A percentile compares a stretch with the other conserved stretches of the same genome.
phyloP scores from a whole-genome alignment of 768 basidiomycete genomes.

The Mycena metata region DNA sequence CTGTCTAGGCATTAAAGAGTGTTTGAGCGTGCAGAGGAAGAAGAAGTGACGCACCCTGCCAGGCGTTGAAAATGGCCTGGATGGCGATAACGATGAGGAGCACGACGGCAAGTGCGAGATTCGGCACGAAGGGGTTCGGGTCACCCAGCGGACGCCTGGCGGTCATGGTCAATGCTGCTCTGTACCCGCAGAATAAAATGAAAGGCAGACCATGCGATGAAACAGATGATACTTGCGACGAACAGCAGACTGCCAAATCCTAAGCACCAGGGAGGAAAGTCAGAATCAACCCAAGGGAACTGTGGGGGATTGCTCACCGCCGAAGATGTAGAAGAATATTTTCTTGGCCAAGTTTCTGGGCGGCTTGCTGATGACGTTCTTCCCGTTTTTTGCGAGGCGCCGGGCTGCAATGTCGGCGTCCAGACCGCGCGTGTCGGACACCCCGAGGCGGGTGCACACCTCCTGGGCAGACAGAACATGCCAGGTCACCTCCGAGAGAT shows the following conservation, averaged over 20 bases:
- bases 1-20: conserved; percentile 37
- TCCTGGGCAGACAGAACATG: conserved; percentile 59
- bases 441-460: conserved; percentile 57
- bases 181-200: neutral
- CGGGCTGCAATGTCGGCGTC: conserved; percentile 63
- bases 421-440: conserved; percentile 61
- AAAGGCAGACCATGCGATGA: conserved; percentile 59
- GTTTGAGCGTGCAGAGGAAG: neutral
- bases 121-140: conserved; percentile 64
- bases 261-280: conserved; percentile 13
- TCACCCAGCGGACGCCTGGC: conserved; percentile 71
- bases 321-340: conserved; percentile 65
- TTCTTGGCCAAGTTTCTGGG: conserved; percentile 59
- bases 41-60: conserved; percentile 48
- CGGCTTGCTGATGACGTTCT: conserved; percentile 65
- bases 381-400: conserved; percentile 59
- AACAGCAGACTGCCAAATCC: conserved; percentile 63
- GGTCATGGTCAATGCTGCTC: conserved; percentile 33
- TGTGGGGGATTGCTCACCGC: conserved; percentile 42
- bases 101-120: conserved; percentile 72
- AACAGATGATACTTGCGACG: conserved; percentile 65
- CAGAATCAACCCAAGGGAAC: neutral
- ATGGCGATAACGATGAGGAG: conserved; percentile 58
- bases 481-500: conserved; percentile 61
- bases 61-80: conserved; percentile 61